Percentiles rank a stretch among this genome's conserved stretches.
Conservation (phyloP, 1,284 basidiomycete species). For the Peniophora sp. region DNA sequence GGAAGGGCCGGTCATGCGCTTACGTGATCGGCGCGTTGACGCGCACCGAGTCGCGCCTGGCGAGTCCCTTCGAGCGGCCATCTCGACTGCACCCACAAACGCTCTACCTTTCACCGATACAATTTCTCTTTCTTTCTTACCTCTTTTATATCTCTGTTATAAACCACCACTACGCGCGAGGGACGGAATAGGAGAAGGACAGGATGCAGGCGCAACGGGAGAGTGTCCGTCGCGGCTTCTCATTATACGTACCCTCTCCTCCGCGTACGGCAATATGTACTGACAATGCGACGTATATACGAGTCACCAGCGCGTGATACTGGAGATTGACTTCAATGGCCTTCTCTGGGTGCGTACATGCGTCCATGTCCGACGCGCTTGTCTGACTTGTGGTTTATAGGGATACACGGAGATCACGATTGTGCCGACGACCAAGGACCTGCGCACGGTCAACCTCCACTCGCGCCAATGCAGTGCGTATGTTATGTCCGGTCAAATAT, state of each 20-base stretch:
- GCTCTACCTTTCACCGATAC: background rate
- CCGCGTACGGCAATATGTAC: conserved; percentile 16
- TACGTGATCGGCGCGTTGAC: too few relatives aligned
- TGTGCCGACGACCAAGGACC: conserved; percentile 65
- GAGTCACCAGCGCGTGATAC: conserved; percentile 88
- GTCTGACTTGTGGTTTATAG: conserved; percentile 28
- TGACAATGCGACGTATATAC: conserved; percentile 59
- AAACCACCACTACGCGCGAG: too few relatives aligned
- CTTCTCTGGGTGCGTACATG: conserved; percentile 56
- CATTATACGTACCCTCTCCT: conserved; percentile 63
- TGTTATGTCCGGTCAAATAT: conserved; percentile 1
- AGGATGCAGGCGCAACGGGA: conserved; percentile 62
- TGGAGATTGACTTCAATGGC: conserved; percentile 84
- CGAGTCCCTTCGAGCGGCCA: too few relatives aligned
- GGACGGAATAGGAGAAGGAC: background rate
- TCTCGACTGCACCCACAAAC: too few relatives aligned
- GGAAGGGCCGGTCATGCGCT: too few relatives aligned
- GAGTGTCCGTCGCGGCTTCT: conserved; percentile 69
- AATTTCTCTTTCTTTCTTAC: background rate
- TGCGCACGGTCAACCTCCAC: conserved; percentile 79
- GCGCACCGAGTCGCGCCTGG: too few relatives aligned
- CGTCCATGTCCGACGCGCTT: conserved; percentile 1
- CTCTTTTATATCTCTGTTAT: too few relatives aligned
- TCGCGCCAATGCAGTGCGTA: conserved; percentile 76
- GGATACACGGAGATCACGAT: conserved; percentile 91